Conservation (phyloP, 345 rosid genomes). For the Carallia pectinifolia region DNA sequence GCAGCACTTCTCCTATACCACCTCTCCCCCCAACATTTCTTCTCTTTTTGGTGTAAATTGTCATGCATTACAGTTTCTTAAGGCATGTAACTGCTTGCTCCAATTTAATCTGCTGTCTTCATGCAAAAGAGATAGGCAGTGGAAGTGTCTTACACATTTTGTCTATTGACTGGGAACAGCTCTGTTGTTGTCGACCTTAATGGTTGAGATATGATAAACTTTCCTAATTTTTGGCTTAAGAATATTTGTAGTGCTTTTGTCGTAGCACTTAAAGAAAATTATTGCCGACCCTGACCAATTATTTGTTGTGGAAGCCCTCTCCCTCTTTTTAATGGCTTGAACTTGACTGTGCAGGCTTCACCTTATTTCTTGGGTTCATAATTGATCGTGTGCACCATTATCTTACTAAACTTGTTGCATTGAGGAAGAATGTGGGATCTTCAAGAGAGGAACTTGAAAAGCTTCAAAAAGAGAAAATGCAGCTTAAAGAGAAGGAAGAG, state of each 20-base stretch:
- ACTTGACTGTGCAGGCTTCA: conserved; percentile 63
- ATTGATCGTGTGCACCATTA: conserved; percentile 82
- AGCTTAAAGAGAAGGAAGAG: conserved; percentile 66
- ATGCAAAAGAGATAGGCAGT: too few relatives aligned
- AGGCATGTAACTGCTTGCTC: too few relatives aligned
- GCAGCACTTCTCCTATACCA: too few relatives aligned
- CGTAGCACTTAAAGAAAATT: background rate
- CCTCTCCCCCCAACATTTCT: too few relatives aligned
- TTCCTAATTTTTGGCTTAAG: background rate
- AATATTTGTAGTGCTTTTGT: background rate
- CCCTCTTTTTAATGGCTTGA: conserved; percentile 8
- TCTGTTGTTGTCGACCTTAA: background rate
- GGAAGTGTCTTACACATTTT: background rate
- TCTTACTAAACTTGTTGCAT: conserved; percentile 55
- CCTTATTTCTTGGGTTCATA: conserved; percentile 78
- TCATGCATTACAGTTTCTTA: too few relatives aligned
- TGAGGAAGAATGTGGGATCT: conserved; percentile 59
- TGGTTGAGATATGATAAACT: background rate
- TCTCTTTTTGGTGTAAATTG: too few relatives aligned
- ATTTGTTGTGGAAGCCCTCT: background rate
- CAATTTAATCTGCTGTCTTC: too few relatives aligned
- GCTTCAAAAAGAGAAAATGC: conserved; percentile 54
- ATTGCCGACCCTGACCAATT: background rate
- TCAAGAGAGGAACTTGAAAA: conserved; percentile 63
- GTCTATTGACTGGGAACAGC: background rate